Evolutionary conservation across 257 asterid genomes (phyloP).

Genomic region (Solanum phureja): DNA sequence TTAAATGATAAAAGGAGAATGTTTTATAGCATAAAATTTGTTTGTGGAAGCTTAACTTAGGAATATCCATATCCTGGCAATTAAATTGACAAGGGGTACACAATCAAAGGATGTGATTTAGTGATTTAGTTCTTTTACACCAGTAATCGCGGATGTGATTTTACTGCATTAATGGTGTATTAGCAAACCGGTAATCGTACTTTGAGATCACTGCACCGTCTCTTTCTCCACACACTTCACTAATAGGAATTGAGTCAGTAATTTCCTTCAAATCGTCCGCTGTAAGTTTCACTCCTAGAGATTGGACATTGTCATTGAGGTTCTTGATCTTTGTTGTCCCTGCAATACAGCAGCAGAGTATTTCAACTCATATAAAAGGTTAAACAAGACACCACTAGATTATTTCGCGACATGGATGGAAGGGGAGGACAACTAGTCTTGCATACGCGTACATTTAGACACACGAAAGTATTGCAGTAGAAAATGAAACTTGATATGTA

Average conservation of each 20-base stretch:
- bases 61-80: background rate
- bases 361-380: background rate
- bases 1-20: background rate
- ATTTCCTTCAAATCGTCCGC: conserved; percentile 26
- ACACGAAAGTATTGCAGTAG: background rate
- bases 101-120: background rate
- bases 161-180: conserved; percentile 13
- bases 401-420: background rate
- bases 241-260: conserved; percentile 17
- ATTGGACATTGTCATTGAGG: conserved; percentile 22
- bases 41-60: background rate
- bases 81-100: background rate
- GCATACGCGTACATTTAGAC: background rate
- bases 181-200: conserved; percentile 10
- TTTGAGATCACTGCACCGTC: background rate
- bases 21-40: background rate
- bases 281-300: conserved; percentile 26
- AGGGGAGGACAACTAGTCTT: background rate
- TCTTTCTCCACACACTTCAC: conserved; percentile 30
- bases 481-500: background rate
- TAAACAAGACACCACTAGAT: background rate
- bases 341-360: background rate
- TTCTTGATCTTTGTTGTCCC: conserved; percentile 45
- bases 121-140: background rate
- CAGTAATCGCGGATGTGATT: background rate